Base-by-base conservation (phyloP, 1,139 yeast species). In the Geotrichum citri-aurantii region DNA sequence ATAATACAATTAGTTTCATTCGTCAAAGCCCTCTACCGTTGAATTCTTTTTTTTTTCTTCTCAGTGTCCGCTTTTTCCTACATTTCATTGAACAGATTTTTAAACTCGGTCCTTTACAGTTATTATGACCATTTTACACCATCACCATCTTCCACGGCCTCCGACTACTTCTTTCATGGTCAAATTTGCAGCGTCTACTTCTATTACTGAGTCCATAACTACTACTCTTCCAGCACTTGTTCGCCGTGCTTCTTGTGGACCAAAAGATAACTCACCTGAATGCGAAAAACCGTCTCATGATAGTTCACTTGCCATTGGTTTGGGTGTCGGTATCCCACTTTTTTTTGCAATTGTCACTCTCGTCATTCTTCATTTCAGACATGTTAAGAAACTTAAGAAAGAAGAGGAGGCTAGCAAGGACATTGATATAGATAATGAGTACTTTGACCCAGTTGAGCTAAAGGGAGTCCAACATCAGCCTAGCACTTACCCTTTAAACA, bases 271-370 rank as follows among this genome's bases (percentile, higher is more conserved):
- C 33, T 59, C 66, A 4, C 59, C 65, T 17, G 57, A 56, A 54
- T 71, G 75, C 59, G 65, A 67, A 56, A 65, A 60, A 50, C 74
- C 75, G 12, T 65, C 58, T 17, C 63, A 65, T 21, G 60, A 64
- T 49, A 59, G 51, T 51, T 65, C 71, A 54, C 64, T 75, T 19
- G 74, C 77, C 11, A 73, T 75, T 57, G 78, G 72, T 2, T 67
- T 75, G 7, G 78, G 77, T 12, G 73, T 75, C 7, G 75, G 75
- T 11, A 66, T 75, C 31, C 79, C 79, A 7, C 57, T 70, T 12
- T 58, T 63, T 3, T 48, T 71, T n/a, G 75, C 76, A 19, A 51
- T 72, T n/a, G 27, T 67, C 19, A 63, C 71, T n/a, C 61, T 74
- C 31, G 51, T 66, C 17, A 64, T 66, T 62, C 61, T 76, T 51